Evolutionary conservation across 2,329 filamentous ascomycete genomes (phyloP).

Genomic region (Fusarium mundagurra): DNA sequence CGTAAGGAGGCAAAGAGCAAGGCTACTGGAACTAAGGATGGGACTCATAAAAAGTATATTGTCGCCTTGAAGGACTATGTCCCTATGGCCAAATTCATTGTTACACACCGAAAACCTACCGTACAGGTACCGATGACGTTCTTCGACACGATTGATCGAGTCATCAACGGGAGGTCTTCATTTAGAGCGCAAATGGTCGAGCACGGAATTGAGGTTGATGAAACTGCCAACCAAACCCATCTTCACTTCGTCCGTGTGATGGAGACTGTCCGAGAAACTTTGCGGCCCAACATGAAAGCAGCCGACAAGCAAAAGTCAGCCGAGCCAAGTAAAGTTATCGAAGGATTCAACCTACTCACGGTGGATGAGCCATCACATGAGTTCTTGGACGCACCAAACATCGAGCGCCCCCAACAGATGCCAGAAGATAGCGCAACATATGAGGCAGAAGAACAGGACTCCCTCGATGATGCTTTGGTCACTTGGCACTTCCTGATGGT

Average conservation of each 20-base stretch:
- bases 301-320: background rate
- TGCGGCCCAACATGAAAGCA: background rate
- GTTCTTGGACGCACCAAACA: background rate
- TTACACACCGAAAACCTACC: background rate
- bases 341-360: background rate
- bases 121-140: background rate
- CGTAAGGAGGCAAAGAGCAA: background rate
- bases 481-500: background rate
- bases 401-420: background rate
- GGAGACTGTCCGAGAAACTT: background rate
- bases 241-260: background rate
- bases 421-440: background rate
- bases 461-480: background rate
- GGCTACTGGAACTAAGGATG: background rate
- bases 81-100: conserved; percentile 4
- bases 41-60: background rate
- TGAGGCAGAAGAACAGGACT: background rate
- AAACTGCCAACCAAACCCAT: background rate
- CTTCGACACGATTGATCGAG: background rate
- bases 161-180: background rate
- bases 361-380: background rate
- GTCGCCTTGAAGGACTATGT: background rate
- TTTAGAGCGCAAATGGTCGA: background rate
- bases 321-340: background rate
- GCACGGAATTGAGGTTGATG: background rate